phyloP scores from a whole-genome alignment of 2,329 filamentous ascomycete genomes.

The Phaeoacremonium minimum region DNA sequence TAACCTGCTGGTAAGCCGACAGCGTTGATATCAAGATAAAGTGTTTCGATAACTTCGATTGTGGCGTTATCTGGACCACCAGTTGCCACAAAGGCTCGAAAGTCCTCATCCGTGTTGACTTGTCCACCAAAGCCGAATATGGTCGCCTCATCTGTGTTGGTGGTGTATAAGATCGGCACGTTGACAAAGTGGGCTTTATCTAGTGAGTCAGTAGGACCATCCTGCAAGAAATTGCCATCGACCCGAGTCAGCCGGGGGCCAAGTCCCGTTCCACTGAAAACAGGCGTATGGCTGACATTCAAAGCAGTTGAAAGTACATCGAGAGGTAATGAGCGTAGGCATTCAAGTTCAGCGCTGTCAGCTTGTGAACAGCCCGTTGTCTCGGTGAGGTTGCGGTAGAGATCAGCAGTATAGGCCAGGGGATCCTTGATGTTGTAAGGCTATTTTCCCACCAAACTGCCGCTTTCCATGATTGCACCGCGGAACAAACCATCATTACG shows the following conservation, averaged over 20 bases:
- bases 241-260: constrained; percentile 16
- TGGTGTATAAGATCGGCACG: constrained; percentile 21
- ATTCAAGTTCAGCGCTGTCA: constrained; percentile 10
- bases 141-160: constrained; percentile 25
- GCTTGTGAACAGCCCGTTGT: constrained; percentile 6
- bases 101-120: constrained; percentile 6
- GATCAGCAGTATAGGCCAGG: constrained; percentile 1
- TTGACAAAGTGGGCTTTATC: constrained; percentile 18
- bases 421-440: constrained; percentile 2
- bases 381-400: constrained; percentile 6
- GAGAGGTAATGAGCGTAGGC: constrained; percentile 21
- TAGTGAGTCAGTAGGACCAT: constrained; percentile 14
- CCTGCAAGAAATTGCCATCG: constrained; percentile 22
- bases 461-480: constrained; percentile 1
- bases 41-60: background rate
- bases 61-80: constrained; percentile 5
- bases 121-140: constrained; percentile 6
- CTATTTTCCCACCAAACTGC: background rate
- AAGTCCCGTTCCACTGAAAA: constrained; percentile 2
- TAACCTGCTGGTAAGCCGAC: constrained; percentile 3
- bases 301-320: constrained; percentile 16
- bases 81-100: constrained; percentile 3
- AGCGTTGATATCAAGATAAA: constrained; percentile 1
- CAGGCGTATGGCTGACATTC: constrained; percentile 6
- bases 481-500: constrained; percentile 5